These are phyloP conservation scores for Circinella umbellata DNA, from an alignment of 371 early-diverging fungal genomes.

Conservation along the genomic window DNA sequence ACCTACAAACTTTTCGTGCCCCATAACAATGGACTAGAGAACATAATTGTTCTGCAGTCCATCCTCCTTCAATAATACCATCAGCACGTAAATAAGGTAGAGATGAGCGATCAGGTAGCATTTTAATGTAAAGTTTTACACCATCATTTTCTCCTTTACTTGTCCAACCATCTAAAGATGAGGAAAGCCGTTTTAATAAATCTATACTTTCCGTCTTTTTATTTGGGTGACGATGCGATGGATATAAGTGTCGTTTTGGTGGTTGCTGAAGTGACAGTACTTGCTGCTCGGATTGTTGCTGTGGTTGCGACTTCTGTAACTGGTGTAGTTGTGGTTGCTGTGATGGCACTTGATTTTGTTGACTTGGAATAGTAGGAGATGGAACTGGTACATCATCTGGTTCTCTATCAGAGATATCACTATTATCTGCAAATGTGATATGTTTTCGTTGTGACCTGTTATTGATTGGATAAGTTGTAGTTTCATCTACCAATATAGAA, in stretches of 20 bases:
- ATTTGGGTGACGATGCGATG: conserved; percentile 25
- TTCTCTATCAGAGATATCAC: conserved; percentile 20
- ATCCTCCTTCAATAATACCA: conserved; percentile 52
- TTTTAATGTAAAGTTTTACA: conserved; percentile 9
- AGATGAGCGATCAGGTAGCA: conserved; percentile 22
- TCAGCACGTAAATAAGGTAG: conserved; percentile 52
- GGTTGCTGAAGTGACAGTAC: not conserved
- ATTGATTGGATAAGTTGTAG: not conserved
- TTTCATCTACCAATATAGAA: conserved; percentile 15
- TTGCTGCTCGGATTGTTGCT: not conserved
- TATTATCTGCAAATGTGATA: conserved; percentile 38
- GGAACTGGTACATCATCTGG: not conserved
- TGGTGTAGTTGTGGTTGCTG: conserved; percentile 11
- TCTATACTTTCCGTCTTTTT: conserved; percentile 26
- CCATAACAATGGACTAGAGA: conserved; percentile 49
- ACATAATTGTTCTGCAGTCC: conserved; percentile 62
- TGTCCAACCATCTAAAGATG: conserved; percentile 25
- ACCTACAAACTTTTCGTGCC: conserved; percentile 50
- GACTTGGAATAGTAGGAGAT: not conserved
- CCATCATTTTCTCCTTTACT: conserved; percentile 15
- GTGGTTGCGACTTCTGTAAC: not conserved
- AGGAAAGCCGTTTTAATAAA: conserved; percentile 20
- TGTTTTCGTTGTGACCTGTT: conserved; percentile 26
- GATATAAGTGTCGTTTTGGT: conserved; percentile 15
- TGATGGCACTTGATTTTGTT: not conserved